Conservation (phyloP, 148 eudicot species). For the Rhododendron kiyosumense region DNA sequence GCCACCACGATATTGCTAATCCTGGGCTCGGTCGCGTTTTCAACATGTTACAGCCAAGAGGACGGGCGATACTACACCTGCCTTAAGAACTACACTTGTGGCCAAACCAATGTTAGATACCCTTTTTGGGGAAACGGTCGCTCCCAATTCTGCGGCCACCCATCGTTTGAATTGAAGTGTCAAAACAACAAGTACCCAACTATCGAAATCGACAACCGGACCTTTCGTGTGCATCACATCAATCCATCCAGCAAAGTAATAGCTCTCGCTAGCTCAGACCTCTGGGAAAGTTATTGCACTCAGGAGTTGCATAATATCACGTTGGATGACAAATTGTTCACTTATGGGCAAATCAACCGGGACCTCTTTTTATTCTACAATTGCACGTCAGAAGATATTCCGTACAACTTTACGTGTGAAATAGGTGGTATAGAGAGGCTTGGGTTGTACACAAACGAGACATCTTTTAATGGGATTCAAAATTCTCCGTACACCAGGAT, state of each 20-base stretch:
- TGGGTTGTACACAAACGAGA: background rate
- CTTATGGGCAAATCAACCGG: background rate
- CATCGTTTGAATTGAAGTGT: conserved; percentile 18
- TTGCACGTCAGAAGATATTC: background rate
- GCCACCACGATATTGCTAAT: background rate
- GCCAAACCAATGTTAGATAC: background rate
- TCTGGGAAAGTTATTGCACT: background rate
- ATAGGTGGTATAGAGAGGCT: background rate
- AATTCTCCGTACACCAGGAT: too few relatives aligned
- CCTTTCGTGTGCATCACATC: background rate
- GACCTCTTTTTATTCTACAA: background rate
- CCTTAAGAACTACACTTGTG: background rate
- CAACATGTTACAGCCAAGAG: background rate
- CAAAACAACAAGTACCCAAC: background rate
- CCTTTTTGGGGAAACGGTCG: too few relatives aligned
- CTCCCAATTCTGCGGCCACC: conserved; percentile 22
- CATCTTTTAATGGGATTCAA: rapidly evolving
- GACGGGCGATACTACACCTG: background rate
- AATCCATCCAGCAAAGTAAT: background rate
- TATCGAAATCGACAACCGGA: background rate
- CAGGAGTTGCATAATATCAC: background rate
- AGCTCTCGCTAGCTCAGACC: background rate
- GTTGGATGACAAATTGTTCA: background rate
- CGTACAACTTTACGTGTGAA: background rate
- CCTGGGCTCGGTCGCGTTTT: background rate